phyloP scores from a whole-genome alignment of 495 filamentous ascomycete species.

The Stereocaulon alpinum region DNA sequence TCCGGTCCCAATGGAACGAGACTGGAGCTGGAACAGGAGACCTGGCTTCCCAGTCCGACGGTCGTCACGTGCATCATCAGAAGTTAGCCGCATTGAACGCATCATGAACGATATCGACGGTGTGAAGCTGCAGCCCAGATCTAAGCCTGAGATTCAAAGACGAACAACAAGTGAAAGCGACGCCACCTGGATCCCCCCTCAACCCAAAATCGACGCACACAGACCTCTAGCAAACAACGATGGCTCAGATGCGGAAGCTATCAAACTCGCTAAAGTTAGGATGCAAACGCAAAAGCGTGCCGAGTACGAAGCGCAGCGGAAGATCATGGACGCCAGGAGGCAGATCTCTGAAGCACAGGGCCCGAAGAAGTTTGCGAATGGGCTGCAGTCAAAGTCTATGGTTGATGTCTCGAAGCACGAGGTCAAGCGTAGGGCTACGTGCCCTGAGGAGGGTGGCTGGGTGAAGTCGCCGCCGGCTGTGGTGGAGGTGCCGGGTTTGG shows the following conservation, averaged over 20 bases:
- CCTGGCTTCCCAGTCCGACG: background rate
- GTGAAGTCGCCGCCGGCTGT: conserved; percentile 13
- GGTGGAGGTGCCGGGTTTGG: background rate
- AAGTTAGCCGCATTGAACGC: conserved; percentile 16
- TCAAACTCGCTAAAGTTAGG: conserved; percentile 15
- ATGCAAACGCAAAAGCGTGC: conserved; percentile 5
- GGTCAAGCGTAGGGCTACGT: background rate
- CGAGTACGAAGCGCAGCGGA: background rate
- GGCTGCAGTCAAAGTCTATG: conserved; percentile 10
- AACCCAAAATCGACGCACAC: conserved; percentile 4
- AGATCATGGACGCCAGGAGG: background rate
- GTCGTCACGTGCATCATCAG: conserved; percentile 5
- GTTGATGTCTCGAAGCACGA: conserved; percentile 3
- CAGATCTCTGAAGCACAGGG: background rate
- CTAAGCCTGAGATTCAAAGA: background rate
- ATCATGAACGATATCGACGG: conserved; percentile 18
- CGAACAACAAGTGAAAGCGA: conserved; percentile 1
- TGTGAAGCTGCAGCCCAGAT: background rate
- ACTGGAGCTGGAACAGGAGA: conserved; percentile 11
- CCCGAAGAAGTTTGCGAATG: background rate
- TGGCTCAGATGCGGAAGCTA: conserved; percentile 9
- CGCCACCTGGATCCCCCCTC: background rate
- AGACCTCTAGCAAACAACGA: background rate
- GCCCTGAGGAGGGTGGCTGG: conserved; percentile 10
- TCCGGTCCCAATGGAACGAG: background rate